Evolutionary conservation across 2,329 filamentous ascomycete species (phyloP).

Genomic region (Neurospora sp.): DNA sequence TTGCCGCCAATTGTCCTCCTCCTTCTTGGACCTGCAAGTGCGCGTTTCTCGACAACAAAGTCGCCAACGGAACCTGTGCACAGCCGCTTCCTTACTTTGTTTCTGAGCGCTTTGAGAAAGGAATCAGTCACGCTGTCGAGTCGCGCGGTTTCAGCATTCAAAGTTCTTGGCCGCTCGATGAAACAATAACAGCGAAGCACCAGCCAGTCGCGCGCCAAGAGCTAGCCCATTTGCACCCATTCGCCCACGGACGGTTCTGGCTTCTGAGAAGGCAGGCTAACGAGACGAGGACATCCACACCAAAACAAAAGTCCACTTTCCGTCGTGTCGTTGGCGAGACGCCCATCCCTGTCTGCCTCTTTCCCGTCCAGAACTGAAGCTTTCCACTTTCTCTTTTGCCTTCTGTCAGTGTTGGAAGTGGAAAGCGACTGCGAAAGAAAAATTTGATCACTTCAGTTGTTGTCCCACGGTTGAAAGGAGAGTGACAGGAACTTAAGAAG

Average conservation of each 20-base stretch:
- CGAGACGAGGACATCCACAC: slow-evolving; percentile 1
- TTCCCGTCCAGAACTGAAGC: background rate
- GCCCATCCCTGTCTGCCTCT: background rate
- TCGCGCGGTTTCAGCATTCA: background rate
- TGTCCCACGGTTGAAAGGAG: background rate
- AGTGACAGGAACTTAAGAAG: background rate
- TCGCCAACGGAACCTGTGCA: background rate
- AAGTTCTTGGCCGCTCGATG: background rate
- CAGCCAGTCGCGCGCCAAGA: background rate
- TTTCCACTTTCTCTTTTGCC: background rate
- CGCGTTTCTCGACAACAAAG: background rate
- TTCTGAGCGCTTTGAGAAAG: background rate
- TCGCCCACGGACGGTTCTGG: background rate
- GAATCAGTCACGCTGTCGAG: background rate
- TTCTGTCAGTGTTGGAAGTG: background rate
- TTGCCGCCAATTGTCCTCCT: background rate
- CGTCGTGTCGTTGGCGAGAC: background rate
- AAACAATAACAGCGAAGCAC: background rate
- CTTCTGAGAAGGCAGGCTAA: background rate
- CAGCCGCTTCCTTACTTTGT: background rate
- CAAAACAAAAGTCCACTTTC: slow-evolving; percentile 1
- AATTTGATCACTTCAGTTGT: background rate
- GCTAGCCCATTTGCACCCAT: background rate
- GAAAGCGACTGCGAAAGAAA: background rate
- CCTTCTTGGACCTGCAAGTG: background rate